These are phyloP conservation scores for Arthrobotrys sphaeroides DNA, from an alignment of 2,329 filamentous ascomycete species.

Conservation along the genomic window DNA sequence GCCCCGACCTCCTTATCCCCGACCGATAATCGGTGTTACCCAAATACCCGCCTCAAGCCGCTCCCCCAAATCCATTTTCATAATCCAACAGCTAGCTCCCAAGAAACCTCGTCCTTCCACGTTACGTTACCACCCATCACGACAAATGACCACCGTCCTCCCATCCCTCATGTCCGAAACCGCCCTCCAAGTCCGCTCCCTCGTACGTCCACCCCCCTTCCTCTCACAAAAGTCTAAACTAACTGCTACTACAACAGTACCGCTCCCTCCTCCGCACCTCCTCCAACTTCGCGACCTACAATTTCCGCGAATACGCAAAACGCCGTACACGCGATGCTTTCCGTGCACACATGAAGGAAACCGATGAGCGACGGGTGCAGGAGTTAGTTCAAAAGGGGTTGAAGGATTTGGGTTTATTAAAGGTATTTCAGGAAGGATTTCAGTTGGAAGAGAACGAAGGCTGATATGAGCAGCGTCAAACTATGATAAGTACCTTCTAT, in stretches of 20 bases:
- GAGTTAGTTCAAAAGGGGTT: constrained; percentile 88
- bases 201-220: constrained; percentile 36
- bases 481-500: constrained; percentile 92
- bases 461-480: constrained; percentile 78
- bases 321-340: constrained; percentile 91
- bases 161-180: constrained; percentile 54
- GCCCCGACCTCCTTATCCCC: too few relatives aligned
- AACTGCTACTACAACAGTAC: constrained; percentile 77
- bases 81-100: neutral
- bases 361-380: constrained; percentile 80
- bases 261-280: constrained; percentile 89
- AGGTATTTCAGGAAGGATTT: constrained; percentile 70
- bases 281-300: constrained; percentile 89
- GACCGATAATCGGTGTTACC: too few relatives aligned
- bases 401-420: constrained; percentile 85
- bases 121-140: neutral
- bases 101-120: neutral
- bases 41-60: too few relatives aligned
- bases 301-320: constrained; percentile 96
- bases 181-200: constrained; percentile 51
- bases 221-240: too few relatives aligned
- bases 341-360: constrained; percentile 76
- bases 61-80: neutral
- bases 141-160: constrained; percentile 30
- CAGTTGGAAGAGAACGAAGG: constrained; percentile 6